These are phyloP conservation scores for Neopestalotiopsis clavispora DNA, from an alignment of 2,329 filamentous ascomycete genomes.

Conservation along the genomic window DNA sequence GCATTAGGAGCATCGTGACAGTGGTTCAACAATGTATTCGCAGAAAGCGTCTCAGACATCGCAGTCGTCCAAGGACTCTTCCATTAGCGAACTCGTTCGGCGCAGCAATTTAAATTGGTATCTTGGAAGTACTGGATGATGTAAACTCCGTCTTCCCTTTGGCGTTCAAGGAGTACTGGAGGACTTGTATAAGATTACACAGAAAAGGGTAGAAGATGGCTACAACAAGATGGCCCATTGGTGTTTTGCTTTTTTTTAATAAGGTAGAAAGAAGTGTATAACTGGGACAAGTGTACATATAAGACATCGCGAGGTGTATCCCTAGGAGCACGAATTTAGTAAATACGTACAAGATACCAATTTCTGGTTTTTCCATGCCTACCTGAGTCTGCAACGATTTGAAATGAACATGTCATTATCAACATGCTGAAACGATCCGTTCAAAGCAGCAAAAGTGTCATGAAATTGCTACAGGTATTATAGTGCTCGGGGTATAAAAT, in stretches of 20 bases:
- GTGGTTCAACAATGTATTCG: too few species aligned
- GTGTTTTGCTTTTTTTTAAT: not conserved
- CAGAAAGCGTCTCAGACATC: not conserved
- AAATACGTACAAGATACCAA: not conserved
- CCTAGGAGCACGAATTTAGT: not conserved
- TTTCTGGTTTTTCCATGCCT: not conserved
- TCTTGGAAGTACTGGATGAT: constrained; percentile 6
- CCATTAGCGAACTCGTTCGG: not conserved
- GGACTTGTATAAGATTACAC: not conserved
- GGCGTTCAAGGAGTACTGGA: not conserved
- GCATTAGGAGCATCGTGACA: constrained; percentile 27
- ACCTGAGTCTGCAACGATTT: too few species aligned
- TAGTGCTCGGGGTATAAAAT: too few species aligned
- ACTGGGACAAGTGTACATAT: constrained; percentile 5
- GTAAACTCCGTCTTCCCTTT: not conserved
- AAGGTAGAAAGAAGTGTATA: not conserved
- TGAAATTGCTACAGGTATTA: too few species aligned
- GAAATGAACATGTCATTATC: too few species aligned
- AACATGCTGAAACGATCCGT: too few species aligned
- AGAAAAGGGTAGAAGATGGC: not conserved
- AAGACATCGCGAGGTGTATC: constrained; percentile 8
- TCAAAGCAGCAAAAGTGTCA: too few species aligned
- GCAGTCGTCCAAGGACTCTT: not conserved
- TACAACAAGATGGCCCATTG: not conserved
- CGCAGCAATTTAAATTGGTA: constrained; percentile 6